Conservation (phyloP, 2,329 filamentous ascomycete genomes). For the Xylaria multiplex region DNA sequence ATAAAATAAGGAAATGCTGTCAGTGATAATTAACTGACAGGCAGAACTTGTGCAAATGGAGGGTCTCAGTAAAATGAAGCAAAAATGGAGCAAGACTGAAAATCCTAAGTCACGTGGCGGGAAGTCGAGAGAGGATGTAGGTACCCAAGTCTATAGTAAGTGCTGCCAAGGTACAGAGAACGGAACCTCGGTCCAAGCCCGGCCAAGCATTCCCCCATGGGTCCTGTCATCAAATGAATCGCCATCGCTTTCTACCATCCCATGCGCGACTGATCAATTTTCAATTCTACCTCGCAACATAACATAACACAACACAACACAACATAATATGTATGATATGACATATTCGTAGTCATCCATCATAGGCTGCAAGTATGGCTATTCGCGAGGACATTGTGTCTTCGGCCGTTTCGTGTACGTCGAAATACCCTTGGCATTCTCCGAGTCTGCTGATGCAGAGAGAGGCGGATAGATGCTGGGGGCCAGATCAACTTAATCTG, state of each 20-base stretch:
- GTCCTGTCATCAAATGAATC: conserved; percentile 42
- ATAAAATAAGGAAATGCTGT: too few relatives aligned
- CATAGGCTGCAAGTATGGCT: conserved; percentile 65
- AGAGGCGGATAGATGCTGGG: neutral
- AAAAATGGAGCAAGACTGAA: too few relatives aligned
- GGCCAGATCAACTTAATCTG: conserved; percentile 17
- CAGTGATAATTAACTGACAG: too few relatives aligned
- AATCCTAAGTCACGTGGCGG: conserved; percentile 20
- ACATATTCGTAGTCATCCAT: conserved; percentile 33
- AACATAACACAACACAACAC: conserved; percentile 24
- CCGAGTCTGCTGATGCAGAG: neutral
- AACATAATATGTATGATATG: conserved; percentile 30
- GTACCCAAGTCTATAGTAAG: neutral
- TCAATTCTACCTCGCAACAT: conserved; percentile 1
- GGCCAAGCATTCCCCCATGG: conserved; percentile 31
- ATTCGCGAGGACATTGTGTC: conserved; percentile 81
- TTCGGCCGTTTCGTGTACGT: conserved; percentile 50
- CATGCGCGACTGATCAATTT: conserved; percentile 9
- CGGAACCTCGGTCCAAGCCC: conserved; percentile 43
- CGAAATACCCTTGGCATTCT: neutral
- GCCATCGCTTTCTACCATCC: conserved; percentile 16
- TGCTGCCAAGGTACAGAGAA: too few relatives aligned
- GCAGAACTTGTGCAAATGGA: too few relatives aligned
- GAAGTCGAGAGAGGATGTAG: too few relatives aligned
- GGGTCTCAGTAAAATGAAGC: too few relatives aligned